Percentiles rank a stretch among this genome's conserved stretches.
Conservation (phyloP, 768 basidiomycete genomes). For the Lentinula sp. region DNA sequence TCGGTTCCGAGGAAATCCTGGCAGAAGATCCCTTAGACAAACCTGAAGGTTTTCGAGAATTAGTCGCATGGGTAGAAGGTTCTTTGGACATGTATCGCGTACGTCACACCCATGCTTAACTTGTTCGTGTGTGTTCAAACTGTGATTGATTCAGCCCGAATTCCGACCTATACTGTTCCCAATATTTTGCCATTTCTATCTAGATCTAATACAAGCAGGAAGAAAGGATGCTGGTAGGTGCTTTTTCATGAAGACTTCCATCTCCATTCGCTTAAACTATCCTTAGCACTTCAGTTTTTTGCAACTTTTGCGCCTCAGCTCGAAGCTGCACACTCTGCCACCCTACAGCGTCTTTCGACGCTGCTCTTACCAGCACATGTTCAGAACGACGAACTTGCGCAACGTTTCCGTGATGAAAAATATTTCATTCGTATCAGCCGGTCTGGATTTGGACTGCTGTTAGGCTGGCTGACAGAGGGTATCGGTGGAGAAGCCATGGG, state of each 20-base stretch:
- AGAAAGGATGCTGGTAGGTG: slow-evolving; percentile 83
- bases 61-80: slow-evolving; percentile 86
- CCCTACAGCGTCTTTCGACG: slow-evolving; percentile 73
- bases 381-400: slow-evolving; percentile 73
- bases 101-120: slow-evolving; percentile 19
- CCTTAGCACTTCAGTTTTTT: slow-evolving; percentile 72
- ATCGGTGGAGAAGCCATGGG: slow-evolving; percentile 83
- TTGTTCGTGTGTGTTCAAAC: slow-evolving; percentile 1
- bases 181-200: slow-evolving; percentile 95
- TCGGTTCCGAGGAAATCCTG: slow-evolving; percentile 78
- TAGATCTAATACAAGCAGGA: slow-evolving; percentile 88
- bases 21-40: slow-evolving; percentile 80
- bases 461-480: slow-evolving; percentile 96
- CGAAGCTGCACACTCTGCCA: slow-evolving; percentile 55
- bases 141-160: slow-evolving; percentile 58
- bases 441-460: slow-evolving; percentile 84
- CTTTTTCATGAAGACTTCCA: background rate
- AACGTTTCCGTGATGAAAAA: slow-evolving; percentile 84
- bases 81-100: slow-evolving; percentile 90
- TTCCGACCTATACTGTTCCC: slow-evolving; percentile 92
- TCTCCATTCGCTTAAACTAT: background rate
- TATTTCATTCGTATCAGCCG: slow-evolving; percentile 87
- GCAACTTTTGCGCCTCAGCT: slow-evolving; percentile 64
- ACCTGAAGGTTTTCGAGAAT: slow-evolving; percentile 78
- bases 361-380: slow-evolving; percentile 81